Base-by-base conservation (phyloP, 331 rosid genomes). In the Acacia concinna region DNA sequence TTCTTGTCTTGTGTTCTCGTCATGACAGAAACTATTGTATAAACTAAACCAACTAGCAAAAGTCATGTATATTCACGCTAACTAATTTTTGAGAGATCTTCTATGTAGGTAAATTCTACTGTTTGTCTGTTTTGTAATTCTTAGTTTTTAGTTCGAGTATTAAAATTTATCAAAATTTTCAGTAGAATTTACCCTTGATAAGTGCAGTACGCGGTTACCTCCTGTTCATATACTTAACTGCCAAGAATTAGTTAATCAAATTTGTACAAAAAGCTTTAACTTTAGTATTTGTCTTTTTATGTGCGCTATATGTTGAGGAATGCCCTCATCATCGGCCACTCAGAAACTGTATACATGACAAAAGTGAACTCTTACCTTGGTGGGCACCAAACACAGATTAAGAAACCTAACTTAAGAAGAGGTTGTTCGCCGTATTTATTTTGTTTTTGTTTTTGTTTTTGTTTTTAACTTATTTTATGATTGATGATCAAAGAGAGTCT, bases 351-450 rank as follows among this genome's bases (percentile, higher is more conserved):
- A 79, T 68, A 78, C 80, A 57, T 77, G 90, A 86, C 93, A 86
- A 91, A 87, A 73, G 63, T 85, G 83, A 85, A 79, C 83, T 81
- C 49, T 72, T 68, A 13, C 38, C 38, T 60, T 65, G 76, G 81
- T 73, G 73, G 71, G 84, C 75, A 51, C 80, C 79, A 67, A 81
- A 78, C 76, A 23, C 60, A 60, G 73, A 18, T 28, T 23, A 49
- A 74, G 66, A 65, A 84, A 49, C 57, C 65, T 64, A 74, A 23
- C 20, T 43, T 34, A 51, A 65, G 56, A 71, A 40, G 69, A 64
- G 60, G 27, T 47, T 46, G 18, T 32, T 63, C 46, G 63, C 17
- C 17, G 23, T 21, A 56, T 23, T 23, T 32, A 15, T 80, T 72
- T 74, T 73, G 28, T 81, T 44, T 72, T 67, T 25, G 4, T 78